Conservation (phyloP, 768 basidiomycete genomes). For the Calocera cornea region DNA sequence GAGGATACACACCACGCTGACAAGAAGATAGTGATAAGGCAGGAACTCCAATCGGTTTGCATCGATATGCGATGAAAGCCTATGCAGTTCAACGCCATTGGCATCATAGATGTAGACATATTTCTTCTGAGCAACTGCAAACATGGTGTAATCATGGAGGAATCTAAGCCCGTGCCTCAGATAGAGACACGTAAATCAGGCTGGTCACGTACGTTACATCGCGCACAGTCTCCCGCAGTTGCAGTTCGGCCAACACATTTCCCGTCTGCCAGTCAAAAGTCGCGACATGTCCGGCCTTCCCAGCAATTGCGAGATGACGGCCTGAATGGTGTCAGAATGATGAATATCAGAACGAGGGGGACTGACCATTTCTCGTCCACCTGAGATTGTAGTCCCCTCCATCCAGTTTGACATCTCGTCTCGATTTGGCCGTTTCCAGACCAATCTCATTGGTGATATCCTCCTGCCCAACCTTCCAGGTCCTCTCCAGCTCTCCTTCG, state of each 20-base stretch:
- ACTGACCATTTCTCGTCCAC: constrained; percentile 88
- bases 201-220: constrained; percentile 64
- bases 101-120: constrained; percentile 93
- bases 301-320: constrained; percentile 78
- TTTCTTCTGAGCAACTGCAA: constrained; percentile 91
- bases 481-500: constrained; percentile 70
- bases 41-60: constrained; percentile 82
- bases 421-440: constrained; percentile 58
- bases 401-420: constrained; percentile 68
- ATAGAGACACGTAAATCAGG: not conserved
- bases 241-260: constrained; percentile 71
- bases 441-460: constrained; percentile 57
- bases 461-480: constrained; percentile 75
- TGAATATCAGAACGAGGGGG: constrained; percentile 17
- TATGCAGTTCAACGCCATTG: constrained; percentile 84
- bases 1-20: constrained; percentile 48
- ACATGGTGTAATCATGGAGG: constrained; percentile 82
- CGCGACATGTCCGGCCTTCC: constrained; percentile 70
- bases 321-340: not conserved
- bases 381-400: constrained; percentile 73
- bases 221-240: constrained; percentile 76
- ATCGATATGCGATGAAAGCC: constrained; percentile 71
- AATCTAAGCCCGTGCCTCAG: constrained; percentile 37
- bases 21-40: constrained; percentile 91
- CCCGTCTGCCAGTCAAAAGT: constrained; percentile 92